Conservation (phyloP, 768 basidiomycete genomes). For the Boletus pseudo-olivaceus region DNA sequence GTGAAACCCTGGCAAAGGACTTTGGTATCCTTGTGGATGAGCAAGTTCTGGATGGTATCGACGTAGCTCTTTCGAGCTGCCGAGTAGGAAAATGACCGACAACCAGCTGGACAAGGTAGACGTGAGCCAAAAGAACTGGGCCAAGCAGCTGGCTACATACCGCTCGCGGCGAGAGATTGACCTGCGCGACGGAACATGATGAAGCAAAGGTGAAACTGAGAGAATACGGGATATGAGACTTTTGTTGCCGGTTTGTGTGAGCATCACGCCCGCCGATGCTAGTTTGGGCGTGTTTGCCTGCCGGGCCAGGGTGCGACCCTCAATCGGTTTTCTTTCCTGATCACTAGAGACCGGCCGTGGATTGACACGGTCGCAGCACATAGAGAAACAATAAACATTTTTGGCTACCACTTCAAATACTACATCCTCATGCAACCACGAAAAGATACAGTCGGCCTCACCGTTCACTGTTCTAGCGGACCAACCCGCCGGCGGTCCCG, state of each 20-base stretch:
- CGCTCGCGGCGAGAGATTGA: slow-evolving; percentile 49
- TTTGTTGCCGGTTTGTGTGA: slow-evolving; percentile 10
- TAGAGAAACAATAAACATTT: slow-evolving; percentile 13
- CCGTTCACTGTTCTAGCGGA: slow-evolving; percentile 27
- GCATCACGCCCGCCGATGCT: slow-evolving; percentile 18
- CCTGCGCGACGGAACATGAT: slow-evolving; percentile 59
- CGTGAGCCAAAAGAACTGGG: neutral
- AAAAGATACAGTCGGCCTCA: neutral
- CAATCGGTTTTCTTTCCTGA: no score
- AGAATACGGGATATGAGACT: slow-evolving; percentile 4
- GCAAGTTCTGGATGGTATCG: slow-evolving; percentile 86
- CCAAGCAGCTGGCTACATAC: slow-evolving; percentile 35
- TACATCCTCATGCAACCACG: slow-evolving; percentile 8
- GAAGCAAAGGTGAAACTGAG: slow-evolving; percentile 10
- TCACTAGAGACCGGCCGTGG: no score
- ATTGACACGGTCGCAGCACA: slow-evolving; percentile 3
- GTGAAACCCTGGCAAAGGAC: slow-evolving; percentile 92
- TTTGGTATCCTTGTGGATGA: slow-evolving; percentile 91
- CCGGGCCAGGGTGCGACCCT: no score
- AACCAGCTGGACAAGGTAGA: slow-evolving; percentile 44
- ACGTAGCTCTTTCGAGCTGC: slow-evolving; percentile 75
- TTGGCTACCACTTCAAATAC: slow-evolving; percentile 13
- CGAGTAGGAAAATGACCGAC: slow-evolving; percentile 80
- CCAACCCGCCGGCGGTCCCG: slow-evolving; percentile 54
- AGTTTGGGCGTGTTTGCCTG: slow-evolving; percentile 27